phyloP scores from a whole-genome alignment of 2,329 filamentous ascomycete species.

The Colletotrichum sp. region DNA sequence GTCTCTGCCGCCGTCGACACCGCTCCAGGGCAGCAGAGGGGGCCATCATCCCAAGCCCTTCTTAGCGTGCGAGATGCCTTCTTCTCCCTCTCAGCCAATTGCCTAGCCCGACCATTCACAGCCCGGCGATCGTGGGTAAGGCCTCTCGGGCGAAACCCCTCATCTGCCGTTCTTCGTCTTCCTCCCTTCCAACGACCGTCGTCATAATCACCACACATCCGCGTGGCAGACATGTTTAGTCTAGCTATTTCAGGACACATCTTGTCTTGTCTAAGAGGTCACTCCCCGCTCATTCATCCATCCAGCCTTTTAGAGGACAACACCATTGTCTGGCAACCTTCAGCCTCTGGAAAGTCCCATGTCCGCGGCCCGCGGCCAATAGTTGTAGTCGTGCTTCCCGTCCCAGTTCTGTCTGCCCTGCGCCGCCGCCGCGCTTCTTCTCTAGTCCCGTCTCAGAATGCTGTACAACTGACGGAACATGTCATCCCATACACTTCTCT shows the following conservation, averaged over 20 bases:
- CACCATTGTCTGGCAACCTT: background rate
- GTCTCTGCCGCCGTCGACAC: background rate
- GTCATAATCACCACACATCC: background rate
- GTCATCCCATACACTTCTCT: conserved; percentile 9
- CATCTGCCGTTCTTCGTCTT: background rate
- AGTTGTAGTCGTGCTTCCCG: background rate
- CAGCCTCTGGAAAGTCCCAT: background rate
- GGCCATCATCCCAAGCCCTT: background rate
- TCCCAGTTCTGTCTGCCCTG: background rate
- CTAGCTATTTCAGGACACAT: background rate
- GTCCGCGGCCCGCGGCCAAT: background rate
- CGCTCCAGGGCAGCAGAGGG: background rate
- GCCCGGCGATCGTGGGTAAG: conserved; percentile 14
- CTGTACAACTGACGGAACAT: background rate
- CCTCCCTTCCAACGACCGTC: background rate
- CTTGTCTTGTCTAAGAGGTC: background rate
- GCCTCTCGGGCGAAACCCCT: conserved; percentile 17
- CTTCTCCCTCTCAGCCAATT: background rate
- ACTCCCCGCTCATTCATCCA: background rate
- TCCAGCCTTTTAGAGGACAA: background rate
- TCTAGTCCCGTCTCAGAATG: background rate
- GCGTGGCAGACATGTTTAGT: background rate
- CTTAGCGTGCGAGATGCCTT: background rate
- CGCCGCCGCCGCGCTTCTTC: background rate
- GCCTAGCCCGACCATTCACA: background rate